phyloP scores from a whole-genome alignment of 805 yeast species.

The Starmerella scarabaei region DNA sequence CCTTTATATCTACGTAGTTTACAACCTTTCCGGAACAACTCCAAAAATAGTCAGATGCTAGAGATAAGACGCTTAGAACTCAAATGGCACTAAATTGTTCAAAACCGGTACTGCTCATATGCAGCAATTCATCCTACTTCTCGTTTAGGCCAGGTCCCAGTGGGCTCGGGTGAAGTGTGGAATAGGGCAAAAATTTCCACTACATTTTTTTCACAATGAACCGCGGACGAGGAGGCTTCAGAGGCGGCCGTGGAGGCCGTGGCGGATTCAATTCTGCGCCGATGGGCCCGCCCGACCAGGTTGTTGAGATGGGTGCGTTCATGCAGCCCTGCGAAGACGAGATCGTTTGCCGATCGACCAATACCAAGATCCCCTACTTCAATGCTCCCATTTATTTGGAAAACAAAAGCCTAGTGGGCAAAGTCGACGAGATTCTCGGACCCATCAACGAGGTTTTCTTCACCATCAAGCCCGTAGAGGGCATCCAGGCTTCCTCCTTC shows the following conservation, averaged over 20 bases:
- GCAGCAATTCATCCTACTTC: too few relatives aligned
- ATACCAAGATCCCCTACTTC: constrained; percentile 90
- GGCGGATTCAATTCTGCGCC: constrained; percentile 61
- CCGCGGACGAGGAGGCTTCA: constrained; percentile 51
- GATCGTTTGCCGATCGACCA: constrained; percentile 88
- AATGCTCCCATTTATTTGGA: constrained; percentile 97
- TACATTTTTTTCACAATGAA: constrained; percentile 34
- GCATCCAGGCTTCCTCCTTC: constrained; percentile 87
- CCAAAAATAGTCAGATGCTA: too few relatives aligned
- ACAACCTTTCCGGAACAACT: too few relatives aligned
- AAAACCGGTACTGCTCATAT: too few relatives aligned
- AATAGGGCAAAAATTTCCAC: too few relatives aligned
- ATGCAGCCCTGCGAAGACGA: constrained; percentile 93
- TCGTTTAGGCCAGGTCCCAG: too few relatives aligned
- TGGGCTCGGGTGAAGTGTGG: too few relatives aligned
- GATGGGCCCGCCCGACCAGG: constrained; percentile 94
- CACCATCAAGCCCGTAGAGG: constrained; percentile 92
- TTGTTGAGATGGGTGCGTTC: constrained; percentile 90
- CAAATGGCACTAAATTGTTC: too few relatives aligned
- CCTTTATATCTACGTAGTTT: too few relatives aligned
- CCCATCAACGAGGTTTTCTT: constrained; percentile 96
- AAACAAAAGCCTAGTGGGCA: constrained; percentile 91
- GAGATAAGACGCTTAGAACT: too few relatives aligned
- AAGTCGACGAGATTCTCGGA: constrained; percentile 95
- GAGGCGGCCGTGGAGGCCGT: constrained; percentile 56